Conservation (phyloP, 2,329 filamentous ascomycete species). For the Microcera coccophila region DNA sequence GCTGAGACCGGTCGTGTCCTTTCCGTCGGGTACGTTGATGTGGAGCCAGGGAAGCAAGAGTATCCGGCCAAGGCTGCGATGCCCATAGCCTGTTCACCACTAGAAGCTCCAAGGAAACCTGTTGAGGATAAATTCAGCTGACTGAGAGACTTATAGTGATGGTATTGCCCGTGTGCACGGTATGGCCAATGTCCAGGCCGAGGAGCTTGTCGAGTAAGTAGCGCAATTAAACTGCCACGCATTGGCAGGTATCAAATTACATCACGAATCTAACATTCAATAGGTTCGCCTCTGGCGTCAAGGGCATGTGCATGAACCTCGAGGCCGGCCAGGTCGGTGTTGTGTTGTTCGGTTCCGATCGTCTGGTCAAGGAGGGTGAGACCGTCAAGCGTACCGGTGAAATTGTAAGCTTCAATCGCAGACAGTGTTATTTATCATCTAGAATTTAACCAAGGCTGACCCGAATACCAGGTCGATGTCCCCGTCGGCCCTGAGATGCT, state of each 20-base stretch:
- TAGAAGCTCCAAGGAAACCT: conserved; percentile 9
- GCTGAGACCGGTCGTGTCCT: conserved; percentile 99
- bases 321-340: conserved; percentile 99
- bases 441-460: conserved; percentile 20
- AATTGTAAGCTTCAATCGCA: conserved; percentile 66
- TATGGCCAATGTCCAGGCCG: conserved; percentile 99
- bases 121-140: conserved; percentile 23
- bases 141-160: conserved; percentile 63
- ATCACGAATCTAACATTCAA: conserved; percentile 17
- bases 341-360: conserved; percentile 99
- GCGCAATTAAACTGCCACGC: conserved; percentile 8
- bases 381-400: conserved; percentile 99
- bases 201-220: conserved; percentile 98
- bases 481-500: conserved; percentile 90
- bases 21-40: conserved; percentile 89
- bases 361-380: conserved; percentile 99
- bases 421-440: not conserved
- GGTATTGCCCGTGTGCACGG: conserved; percentile 99
- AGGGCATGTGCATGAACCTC: conserved; percentile 99
- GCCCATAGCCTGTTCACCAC: conserved; percentile 7
- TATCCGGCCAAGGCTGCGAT: conserved; percentile 16
- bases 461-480: conserved; percentile 74
- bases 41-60: conserved; percentile 36
- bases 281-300: conserved; percentile 98
- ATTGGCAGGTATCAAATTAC: conserved; percentile 7